Evolutionary conservation across 1,284 basidiomycete genomes (phyloP).

Genomic region (Ustilago crameri): DNA sequence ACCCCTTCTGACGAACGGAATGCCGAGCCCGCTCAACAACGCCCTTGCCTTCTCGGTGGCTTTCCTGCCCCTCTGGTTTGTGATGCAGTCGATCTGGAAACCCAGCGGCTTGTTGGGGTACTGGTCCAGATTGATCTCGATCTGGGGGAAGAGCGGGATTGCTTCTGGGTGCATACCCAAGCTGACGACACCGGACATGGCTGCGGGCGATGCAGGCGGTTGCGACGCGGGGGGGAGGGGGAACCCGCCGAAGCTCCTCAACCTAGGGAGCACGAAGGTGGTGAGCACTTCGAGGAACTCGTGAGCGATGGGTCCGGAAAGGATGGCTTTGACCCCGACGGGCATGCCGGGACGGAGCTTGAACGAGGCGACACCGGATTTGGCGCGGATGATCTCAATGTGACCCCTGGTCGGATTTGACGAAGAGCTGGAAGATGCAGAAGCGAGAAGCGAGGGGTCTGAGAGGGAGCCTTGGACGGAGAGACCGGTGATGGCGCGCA

Average conservation of each 20-base stretch:
- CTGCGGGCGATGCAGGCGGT: conserved; percentile 71
- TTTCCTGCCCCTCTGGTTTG: conserved; percentile 63
- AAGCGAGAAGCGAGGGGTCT: conserved; percentile 41
- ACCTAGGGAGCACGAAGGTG: conserved; percentile 92
- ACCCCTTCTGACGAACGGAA: conserved; percentile 65
- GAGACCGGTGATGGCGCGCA: conserved; percentile 88
- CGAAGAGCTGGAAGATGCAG: background rate
- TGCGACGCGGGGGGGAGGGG: conserved; percentile 73
- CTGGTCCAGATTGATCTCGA: conserved; percentile 66
- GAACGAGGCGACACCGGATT: conserved; percentile 86
- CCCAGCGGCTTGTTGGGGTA: conserved; percentile 63
- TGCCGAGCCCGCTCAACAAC: conserved; percentile 61
- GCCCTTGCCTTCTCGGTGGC: conserved; percentile 63
- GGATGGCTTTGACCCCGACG: conserved; percentile 86
- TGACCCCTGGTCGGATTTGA: conserved; percentile 36
- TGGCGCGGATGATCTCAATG: conserved; percentile 82
- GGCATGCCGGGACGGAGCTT: conserved; percentile 83
- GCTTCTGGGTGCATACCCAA: conserved; percentile 86
- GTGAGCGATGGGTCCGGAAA: conserved; percentile 91
- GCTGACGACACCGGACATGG: conserved; percentile 85
- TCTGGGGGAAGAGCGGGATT: conserved; percentile 85
- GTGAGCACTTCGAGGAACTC: conserved; percentile 87
- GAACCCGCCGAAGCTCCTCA: conserved; percentile 89
- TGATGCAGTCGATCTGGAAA: conserved; percentile 67
- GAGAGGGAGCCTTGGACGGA: conserved; percentile 69